A percentile compares a stretch with the other conserved stretches of the same genome.
Evolutionary conservation across 768 basidiomycete genomes (phyloP).

Genomic region (Tulasnella sp.): DNA sequence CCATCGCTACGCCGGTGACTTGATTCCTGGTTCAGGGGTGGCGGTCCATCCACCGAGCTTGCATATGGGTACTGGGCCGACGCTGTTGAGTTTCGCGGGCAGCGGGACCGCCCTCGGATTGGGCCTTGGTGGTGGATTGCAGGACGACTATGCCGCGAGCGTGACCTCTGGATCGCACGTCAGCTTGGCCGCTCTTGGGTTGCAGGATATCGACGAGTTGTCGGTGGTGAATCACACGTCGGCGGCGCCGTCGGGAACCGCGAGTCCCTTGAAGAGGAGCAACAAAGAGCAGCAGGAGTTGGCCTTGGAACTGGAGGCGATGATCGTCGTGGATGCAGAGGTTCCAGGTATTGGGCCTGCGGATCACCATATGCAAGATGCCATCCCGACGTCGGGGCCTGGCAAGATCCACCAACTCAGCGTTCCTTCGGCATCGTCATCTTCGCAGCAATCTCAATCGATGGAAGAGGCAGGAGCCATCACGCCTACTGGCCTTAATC

Average conservation of each 20-base stretch:
- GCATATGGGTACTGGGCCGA: neutral
- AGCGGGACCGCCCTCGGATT: slow-evolving; percentile 15
- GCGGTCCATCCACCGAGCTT: slow-evolving; percentile 28
- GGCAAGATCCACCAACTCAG: neutral
- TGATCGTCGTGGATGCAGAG: slow-evolving; percentile 25
- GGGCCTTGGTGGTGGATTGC: slow-evolving; percentile 18
- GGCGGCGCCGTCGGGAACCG: neutral
- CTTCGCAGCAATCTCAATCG: neutral
- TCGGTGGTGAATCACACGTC: slow-evolving; percentile 6
- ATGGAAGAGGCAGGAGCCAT: slow-evolving; percentile 21
- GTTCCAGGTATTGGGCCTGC: neutral
- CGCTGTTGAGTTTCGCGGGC: neutral
- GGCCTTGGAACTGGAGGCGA: slow-evolving; percentile 21
- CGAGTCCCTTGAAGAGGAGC: slow-evolving; percentile 9
- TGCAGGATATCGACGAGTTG: slow-evolving; percentile 22
- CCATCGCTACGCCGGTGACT: slow-evolving; percentile 32
- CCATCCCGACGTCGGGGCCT: neutral
- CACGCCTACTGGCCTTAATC: slow-evolving; percentile 21
- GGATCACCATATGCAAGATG: slow-evolving; percentile 6
- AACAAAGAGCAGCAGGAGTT: neutral
- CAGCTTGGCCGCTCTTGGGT: neutral
- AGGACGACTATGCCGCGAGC: slow-evolving; percentile 27
- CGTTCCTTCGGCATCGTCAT: neutral
- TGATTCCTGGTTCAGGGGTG: slow-evolving; percentile 31
- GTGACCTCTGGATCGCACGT: slow-evolving; percentile 22